Percentiles rank a stretch among this genome's conserved stretches.
These are phyloP conservation scores for Penicillium sp. DNA, from an alignment of 2,329 filamentous ascomycete species.

Conservation along the genomic window DNA sequence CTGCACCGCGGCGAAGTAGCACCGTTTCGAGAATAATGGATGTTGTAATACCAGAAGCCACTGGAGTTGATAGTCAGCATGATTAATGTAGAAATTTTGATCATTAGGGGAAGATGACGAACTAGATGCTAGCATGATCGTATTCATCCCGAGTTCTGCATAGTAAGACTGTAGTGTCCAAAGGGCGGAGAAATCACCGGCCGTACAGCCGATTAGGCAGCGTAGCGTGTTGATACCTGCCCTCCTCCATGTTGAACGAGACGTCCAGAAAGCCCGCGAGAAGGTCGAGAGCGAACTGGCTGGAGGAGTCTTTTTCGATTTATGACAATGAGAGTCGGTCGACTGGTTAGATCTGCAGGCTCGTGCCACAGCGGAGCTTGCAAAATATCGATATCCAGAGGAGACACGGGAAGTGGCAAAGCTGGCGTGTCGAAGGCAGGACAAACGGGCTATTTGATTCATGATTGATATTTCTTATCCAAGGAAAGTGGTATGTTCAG, in stretches of 20 bases:
- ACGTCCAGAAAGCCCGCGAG: slow-evolving; percentile 41
- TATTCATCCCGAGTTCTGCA: slow-evolving; percentile 52
- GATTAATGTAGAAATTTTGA: background rate
- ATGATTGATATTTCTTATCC: background rate
- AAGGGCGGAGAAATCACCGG: slow-evolving; percentile 61
- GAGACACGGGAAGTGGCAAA: background rate
- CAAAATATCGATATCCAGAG: background rate
- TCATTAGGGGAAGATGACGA: background rate
- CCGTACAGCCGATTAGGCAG: slow-evolving; percentile 59
- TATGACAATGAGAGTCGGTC: background rate
- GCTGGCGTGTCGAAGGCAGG: background rate
- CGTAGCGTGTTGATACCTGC: slow-evolving; percentile 59
- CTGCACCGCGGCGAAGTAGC: slow-evolving; percentile 54
- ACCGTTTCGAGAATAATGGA: slow-evolving; percentile 59
- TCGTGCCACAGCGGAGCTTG: background rate
- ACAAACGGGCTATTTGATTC: background rate
- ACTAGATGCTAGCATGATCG: slow-evolving; percentile 60
- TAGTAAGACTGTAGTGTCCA: slow-evolving; percentile 58
- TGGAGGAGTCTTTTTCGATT: background rate
- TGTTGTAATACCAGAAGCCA: slow-evolving; percentile 56
- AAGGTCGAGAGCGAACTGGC: slow-evolving; percentile 3
- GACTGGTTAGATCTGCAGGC: background rate
- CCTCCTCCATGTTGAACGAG: slow-evolving; percentile 51
- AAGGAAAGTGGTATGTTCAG: background rate
- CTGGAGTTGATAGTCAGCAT: slow-evolving; percentile 35